phyloP scores from a whole-genome alignment of 2,329 filamentous ascomycete species.

The Metarhizium sp. region DNA sequence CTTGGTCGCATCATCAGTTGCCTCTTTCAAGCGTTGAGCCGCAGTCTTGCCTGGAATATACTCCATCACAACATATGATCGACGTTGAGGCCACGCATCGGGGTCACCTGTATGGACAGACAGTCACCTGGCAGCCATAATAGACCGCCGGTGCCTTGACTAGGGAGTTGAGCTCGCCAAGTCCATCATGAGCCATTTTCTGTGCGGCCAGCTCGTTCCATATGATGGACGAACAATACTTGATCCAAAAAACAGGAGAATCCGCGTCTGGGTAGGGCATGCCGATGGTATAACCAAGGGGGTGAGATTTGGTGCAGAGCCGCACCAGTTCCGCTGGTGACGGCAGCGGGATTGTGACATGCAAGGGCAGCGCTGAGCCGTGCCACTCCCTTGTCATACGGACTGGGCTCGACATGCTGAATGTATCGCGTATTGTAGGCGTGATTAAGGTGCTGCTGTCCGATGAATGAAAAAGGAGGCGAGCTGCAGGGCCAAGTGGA shows the following conservation, averaged over 20 bases:
- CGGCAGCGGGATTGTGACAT: not conserved
- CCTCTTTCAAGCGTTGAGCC: slow-evolving; percentile 1
- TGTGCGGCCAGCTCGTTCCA: slow-evolving; percentile 1
- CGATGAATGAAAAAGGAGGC: no score
- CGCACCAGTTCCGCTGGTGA: not conserved
- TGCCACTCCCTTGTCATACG: not conserved
- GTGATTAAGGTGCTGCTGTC: no score
- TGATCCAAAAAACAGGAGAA: slow-evolving; percentile 1
- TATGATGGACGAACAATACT: not conserved
- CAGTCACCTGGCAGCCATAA: not conserved
- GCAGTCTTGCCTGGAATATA: slow-evolving; percentile 4
- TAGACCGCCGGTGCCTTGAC: not conserved
- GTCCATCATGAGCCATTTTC: slow-evolving; percentile 3
- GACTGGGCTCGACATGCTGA: not conserved
- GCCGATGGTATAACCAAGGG: not conserved
- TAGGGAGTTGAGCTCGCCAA: not conserved
- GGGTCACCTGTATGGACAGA: not conserved
- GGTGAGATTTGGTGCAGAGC: not conserved
- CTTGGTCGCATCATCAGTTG: slow-evolving; percentile 4
- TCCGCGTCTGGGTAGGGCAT: not conserved
- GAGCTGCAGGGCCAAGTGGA: no score
- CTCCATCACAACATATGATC: slow-evolving; percentile 6
- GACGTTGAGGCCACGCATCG: not conserved
- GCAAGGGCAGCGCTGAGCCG: not conserved
- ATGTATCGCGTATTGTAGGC: no score